Evolutionary conservation across 768 basidiomycete species (phyloP).

Genomic region (Boletus tomentosulus): DNA sequence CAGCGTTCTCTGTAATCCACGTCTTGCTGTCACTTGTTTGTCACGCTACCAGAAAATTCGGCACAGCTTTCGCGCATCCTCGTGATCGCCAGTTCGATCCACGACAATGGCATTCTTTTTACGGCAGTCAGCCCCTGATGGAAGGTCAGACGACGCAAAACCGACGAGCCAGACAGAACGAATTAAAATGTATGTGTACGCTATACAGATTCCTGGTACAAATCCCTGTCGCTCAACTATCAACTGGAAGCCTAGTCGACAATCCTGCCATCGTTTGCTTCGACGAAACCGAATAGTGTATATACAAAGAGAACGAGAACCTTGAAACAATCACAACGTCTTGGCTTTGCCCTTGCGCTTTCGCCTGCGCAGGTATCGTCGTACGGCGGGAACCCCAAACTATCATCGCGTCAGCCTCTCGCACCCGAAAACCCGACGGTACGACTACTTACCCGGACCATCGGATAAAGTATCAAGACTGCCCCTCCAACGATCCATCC

Average conservation of each 20-base stretch:
- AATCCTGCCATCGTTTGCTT: too few species aligned
- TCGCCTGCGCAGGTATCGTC: conserved; percentile 46
- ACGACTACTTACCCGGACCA: conserved; percentile 49
- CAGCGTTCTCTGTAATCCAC: neutral
- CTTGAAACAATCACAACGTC: conserved; percentile 19
- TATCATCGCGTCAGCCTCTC: conserved; percentile 26
- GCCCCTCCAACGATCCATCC: conserved; percentile 59
- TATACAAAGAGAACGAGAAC: neutral
- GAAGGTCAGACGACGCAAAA: neutral
- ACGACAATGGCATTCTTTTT: neutral
- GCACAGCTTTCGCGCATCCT: neutral
- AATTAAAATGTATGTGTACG: neutral
- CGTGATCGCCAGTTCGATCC: conserved; percentile 14
- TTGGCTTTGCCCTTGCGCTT: conserved; percentile 32
- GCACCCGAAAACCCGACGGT: neutral
- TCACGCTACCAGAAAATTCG: conserved; percentile 30
- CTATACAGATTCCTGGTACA: neutral
- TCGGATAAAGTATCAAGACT: conserved; percentile 68
- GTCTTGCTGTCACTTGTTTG: conserved; percentile 19
- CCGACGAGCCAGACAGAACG: neutral
- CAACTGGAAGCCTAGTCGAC: too few species aligned
- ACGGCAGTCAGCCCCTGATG: neutral
- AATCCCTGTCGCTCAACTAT: neutral
- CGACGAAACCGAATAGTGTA: neutral
- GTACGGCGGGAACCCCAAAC: conserved; percentile 63